phyloP scores from a whole-genome alignment of 805 yeast genomes.

The Saturnispora dispora region DNA sequence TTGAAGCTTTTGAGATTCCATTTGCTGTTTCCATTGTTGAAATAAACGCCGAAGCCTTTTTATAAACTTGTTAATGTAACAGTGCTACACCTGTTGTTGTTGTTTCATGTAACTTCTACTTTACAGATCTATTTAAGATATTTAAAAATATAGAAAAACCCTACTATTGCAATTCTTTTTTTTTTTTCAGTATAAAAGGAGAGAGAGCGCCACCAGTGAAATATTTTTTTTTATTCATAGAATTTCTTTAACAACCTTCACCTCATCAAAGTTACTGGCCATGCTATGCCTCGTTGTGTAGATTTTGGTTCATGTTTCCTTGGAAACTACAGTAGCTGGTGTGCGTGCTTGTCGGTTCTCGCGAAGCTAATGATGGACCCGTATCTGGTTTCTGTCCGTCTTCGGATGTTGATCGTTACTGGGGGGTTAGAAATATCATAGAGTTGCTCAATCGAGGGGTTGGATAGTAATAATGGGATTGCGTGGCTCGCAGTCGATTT shows the following conservation, averaged over 20 bases:
- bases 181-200: background rate
- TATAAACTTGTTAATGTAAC: slow-evolving; percentile 31
- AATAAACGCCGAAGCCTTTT: slow-evolving; percentile 79
- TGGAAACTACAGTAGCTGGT: slow-evolving; percentile 20
- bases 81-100: background rate
- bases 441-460: slow-evolving; percentile 98
- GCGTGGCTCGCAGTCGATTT: slow-evolving; percentile 6
- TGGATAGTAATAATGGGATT: slow-evolving; percentile 47
- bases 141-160: background rate
- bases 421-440: slow-evolving; percentile 42
- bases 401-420: slow-evolving; percentile 25
- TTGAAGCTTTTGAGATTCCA: slow-evolving; percentile 79
- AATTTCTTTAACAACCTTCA: slow-evolving; percentile 33
- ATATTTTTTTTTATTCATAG: background rate
- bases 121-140: background rate
- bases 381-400: slow-evolving; percentile 21
- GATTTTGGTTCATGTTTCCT: slow-evolving; percentile 10
- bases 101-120: background rate
- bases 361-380: slow-evolving; percentile 27
- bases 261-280: slow-evolving; percentile 22
- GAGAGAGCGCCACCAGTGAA: background rate
- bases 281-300: slow-evolving; percentile 1
- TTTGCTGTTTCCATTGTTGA: slow-evolving; percentile 90
- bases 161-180: background rate
- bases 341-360: slow-evolving; percentile 30